A percentile compares a stretch with the other conserved stretches of the same genome.
phyloP scores from a whole-genome alignment of 1,284 basidiomycete species.

The Stereum hirsutum region DNA sequence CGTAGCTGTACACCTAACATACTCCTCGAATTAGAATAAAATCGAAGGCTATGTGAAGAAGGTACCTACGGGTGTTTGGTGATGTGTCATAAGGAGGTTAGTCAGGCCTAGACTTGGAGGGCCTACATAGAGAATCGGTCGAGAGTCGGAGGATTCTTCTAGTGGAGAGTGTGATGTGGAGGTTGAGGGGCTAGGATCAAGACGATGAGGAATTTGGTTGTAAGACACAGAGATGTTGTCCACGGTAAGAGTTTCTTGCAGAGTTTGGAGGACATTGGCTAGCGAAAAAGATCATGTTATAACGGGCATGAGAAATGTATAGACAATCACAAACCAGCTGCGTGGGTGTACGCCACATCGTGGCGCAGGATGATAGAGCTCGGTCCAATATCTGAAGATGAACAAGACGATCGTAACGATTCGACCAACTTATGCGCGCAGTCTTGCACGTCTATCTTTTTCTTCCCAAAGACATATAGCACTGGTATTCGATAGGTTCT shows the following conservation, averaged over 20 bases:
- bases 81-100: slow-evolving; percentile 50
- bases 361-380: slow-evolving; percentile 49
- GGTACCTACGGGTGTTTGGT: slow-evolving; percentile 48
- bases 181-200: slow-evolving; percentile 1
- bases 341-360: slow-evolving; percentile 79
- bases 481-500: slow-evolving; percentile 78
- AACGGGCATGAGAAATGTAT: too few species aligned
- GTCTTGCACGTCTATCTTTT: slow-evolving; percentile 38
- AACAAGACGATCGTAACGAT: slow-evolving; percentile 18
- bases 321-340: slow-evolving; percentile 45
- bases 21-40: not conserved
- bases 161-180: not conserved
- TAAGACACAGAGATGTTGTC: slow-evolving; percentile 6
- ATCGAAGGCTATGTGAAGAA: too few species aligned
- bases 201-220: slow-evolving; percentile 4
- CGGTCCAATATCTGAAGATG: slow-evolving; percentile 9
- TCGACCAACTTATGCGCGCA: slow-evolving; percentile 38
- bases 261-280: slow-evolving; percentile 4
- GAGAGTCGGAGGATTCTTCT: slow-evolving; percentile 20
- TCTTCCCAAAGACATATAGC: slow-evolving; percentile 79
- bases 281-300: too few species aligned
- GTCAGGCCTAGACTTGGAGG: slow-evolving; percentile 33
- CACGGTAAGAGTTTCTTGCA: slow-evolving; percentile 1
- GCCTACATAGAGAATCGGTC: slow-evolving; percentile 26
- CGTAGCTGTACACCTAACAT: slow-evolving; percentile 66